These are phyloP conservation scores for Tubosaeta sp. DNA, from an alignment of 768 basidiomycete genomes.

Conservation along the genomic window DNA sequence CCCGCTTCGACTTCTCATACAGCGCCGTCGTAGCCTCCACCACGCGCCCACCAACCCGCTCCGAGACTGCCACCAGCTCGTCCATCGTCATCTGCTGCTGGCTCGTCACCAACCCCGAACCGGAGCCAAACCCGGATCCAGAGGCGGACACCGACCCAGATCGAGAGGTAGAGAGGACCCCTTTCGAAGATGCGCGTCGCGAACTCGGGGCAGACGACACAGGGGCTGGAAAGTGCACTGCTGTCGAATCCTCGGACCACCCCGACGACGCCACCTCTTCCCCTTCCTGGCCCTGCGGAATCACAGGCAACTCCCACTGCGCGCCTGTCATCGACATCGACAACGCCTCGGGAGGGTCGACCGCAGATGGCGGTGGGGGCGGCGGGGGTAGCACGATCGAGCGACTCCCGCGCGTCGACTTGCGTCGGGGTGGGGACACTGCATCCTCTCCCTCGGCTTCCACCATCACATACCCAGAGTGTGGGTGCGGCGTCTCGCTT, in stretches of 20 bases:
- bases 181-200: slow-evolving; percentile 8
- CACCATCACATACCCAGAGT: slow-evolving; percentile 61
- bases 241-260: slow-evolving; percentile 58
- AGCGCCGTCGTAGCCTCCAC: slow-evolving; percentile 64
- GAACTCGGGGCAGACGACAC: slow-evolving; percentile 7
- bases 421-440: slow-evolving; percentile 37
- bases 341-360: slow-evolving; percentile 30
- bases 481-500: slow-evolving; percentile 19
- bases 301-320: slow-evolving; percentile 65
- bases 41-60: slow-evolving; percentile 70
- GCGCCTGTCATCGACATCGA: slow-evolving; percentile 32
- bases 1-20: slow-evolving; percentile 71
- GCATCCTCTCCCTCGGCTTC: slow-evolving; percentile 44
- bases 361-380: slow-evolving; percentile 37
- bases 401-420: slow-evolving; percentile 25
- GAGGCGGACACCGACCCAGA: slow-evolving; percentile 11
- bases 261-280: slow-evolving; percentile 47
- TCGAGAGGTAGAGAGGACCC: background rate
- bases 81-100: slow-evolving; percentile 42
- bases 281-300: slow-evolving; percentile 48
- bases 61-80: slow-evolving; percentile 67
- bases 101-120: background rate
- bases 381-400: slow-evolving; percentile 31
- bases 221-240: slow-evolving; percentile 27
- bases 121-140: background rate